phyloP scores from a whole-genome alignment of 441 rosid species.

The Daphne laureola region DNA sequence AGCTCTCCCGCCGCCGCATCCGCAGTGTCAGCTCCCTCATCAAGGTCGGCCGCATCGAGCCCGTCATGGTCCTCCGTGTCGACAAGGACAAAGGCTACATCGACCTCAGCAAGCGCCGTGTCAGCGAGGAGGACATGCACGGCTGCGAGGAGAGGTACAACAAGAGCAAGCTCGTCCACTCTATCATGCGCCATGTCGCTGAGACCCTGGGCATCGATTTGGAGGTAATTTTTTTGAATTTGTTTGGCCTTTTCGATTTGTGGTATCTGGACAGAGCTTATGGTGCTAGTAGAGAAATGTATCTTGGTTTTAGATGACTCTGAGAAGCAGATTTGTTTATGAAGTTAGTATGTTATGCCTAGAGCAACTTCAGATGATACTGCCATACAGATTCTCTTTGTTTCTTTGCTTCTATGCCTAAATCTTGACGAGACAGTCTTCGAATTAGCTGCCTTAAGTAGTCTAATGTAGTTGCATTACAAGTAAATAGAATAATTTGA shows the following conservation, averaged over 20 bases:
- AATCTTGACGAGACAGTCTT: no score
- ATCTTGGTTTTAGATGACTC: not conserved
- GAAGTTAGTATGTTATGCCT: no score
- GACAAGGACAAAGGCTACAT: slow-evolving; percentile 92
- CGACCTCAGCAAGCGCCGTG: slow-evolving; percentile 92
- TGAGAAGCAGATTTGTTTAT: not conserved
- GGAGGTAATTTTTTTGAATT: slow-evolving; percentile 44
- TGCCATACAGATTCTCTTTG: no score
- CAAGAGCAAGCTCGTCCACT: slow-evolving; percentile 97
- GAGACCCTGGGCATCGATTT: slow-evolving; percentile 76
- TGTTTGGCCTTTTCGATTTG: not conserved
- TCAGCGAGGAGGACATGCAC: slow-evolving; percentile 88
- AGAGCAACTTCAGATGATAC: no score
- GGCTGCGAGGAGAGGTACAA: slow-evolving; percentile 95
- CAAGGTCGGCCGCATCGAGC: slow-evolving; percentile 94
- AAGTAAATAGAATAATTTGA: no score
- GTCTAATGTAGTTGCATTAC: no score
- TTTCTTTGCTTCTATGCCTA: no score
- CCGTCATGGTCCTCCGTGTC: slow-evolving; percentile 94
- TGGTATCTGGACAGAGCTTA: not conserved
- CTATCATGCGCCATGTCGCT: slow-evolving; percentile 95
- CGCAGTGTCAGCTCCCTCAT: slow-evolving; percentile 91
- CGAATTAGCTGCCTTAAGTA: no score
- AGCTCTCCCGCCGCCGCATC: slow-evolving; percentile 97
- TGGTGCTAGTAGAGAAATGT: not conserved